Conservation (phyloP, 176 grass and related monocot genomes). For the Eremochloa ophiuroides region DNA sequence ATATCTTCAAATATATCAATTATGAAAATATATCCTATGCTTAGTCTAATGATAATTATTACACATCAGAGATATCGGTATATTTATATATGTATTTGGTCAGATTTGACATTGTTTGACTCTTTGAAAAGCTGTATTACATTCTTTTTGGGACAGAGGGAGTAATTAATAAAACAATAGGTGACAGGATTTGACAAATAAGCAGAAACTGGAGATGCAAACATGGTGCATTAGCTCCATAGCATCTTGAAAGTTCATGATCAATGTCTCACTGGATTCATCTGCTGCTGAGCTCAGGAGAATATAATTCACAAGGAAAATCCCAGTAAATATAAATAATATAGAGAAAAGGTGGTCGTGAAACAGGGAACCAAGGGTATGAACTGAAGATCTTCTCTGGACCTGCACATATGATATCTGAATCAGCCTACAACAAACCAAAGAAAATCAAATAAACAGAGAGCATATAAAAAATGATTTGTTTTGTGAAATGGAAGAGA, state of each 20-base stretch:
- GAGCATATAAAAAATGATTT: background rate
- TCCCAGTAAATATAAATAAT: conserved; percentile 73
- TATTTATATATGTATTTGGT: no score
- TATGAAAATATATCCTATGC: no score
- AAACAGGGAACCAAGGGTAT: conserved; percentile 49
- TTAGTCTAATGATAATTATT: no score
- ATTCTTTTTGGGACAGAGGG: no score
- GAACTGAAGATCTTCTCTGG: conserved; percentile 39
- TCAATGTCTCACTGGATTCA: conserved; percentile 42
- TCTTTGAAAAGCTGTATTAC: no score
- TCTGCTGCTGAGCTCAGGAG: conserved; percentile 67
- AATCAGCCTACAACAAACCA: conserved; percentile 7
- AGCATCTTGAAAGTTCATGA: conserved; percentile 54
- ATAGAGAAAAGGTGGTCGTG: conserved; percentile 85
- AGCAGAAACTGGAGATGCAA: background rate
- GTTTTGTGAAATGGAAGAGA: background rate
- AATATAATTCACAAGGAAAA: conserved; percentile 81
- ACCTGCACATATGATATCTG: conserved; percentile 50
- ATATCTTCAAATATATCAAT: no score
- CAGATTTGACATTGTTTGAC: no score
- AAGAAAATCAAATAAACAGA: background rate
- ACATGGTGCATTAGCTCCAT: conserved; percentile 77
- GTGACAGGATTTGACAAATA: background rate
- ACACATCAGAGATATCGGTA: no score
- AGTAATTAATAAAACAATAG: background rate